Evolutionary conservation across 495 filamentous ascomycete genomes (phyloP), one percentile per base, ranked within the genome.

Genomic region (Penicillium cinerascens): DNA sequence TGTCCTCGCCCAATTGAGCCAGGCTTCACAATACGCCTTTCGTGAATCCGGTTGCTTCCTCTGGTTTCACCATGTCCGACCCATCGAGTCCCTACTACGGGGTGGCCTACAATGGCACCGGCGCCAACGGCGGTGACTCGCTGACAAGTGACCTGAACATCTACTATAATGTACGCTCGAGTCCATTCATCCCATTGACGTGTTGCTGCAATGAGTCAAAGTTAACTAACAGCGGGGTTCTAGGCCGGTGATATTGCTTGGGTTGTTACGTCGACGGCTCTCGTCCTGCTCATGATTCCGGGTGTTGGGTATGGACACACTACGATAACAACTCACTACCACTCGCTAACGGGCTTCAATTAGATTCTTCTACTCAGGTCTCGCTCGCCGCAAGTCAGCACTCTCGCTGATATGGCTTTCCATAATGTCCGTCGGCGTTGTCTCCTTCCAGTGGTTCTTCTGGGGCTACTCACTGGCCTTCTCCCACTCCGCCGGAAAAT

Each of bases 361-460:
- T 56, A 77, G 91, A 42, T 97, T 98, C 82, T 97, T 98, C 80
- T 98, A 98, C 78, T 97, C 91, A 10, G 93, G 93, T 52, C 87
- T 97, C 33, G 93, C 93, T n/a, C 87, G 93, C 52, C 82, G 93
- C 65, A 98, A 97, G 78, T 96, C 91, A 1, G 93, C 93, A 13
- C 81, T 98, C 49, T 90, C 91, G 7, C 77, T 97, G 58, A 91
- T 98, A 70, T 97, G 91, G 91, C 84, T 97, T 17, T 91, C 91
- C n/a, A 78, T 97, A 67, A 96, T 97, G 87, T 85, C 91, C n/a
- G 84, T 87, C 18, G 91, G 88, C 15, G 85, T 98, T 42, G 84
- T 90, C 9, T 87, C 85, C 21, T 96, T 98, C 75, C 92, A 97
- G 70, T 98, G 93, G 92, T 98, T 97, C 78, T 96, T 98, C 80